Conservation (phyloP, 2,329 filamentous ascomycete species). For the Oidium heveae region DNA sequence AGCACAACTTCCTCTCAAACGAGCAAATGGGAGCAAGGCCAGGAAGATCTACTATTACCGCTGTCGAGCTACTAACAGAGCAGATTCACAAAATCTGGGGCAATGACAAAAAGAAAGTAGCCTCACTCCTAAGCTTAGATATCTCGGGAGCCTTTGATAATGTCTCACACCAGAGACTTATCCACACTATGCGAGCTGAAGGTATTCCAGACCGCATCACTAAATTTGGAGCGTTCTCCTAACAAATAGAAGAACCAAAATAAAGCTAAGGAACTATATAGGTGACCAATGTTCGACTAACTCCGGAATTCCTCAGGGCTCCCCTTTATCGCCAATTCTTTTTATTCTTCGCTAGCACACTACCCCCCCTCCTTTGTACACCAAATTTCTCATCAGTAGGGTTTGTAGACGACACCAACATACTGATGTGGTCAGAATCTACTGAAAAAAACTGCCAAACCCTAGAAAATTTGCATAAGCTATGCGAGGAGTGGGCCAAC, state of each 20-base stretch:
- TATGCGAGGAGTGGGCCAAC: background rate
- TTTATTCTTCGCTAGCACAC: background rate
- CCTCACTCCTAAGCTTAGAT: background rate
- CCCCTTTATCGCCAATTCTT: background rate
- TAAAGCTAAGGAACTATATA: background rate
- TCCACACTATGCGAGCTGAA: background rate
- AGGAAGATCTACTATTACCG: background rate
- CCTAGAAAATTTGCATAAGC: background rate
- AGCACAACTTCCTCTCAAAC: background rate
- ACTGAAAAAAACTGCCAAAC: background rate
- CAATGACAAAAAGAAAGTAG: background rate
- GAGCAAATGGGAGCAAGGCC: background rate
- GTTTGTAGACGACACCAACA: background rate
- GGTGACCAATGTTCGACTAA: background rate
- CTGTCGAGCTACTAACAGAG: background rate
- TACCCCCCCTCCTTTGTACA: background rate
- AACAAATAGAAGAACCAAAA: background rate
- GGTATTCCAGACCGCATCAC: background rate
- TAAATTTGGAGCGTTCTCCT: background rate
- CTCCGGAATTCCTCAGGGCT: background rate
- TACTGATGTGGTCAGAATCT: background rate
- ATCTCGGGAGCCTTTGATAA: background rate
- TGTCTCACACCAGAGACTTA: background rate
- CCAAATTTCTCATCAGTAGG: background rate
- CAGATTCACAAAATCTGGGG: background rate